Evolutionary conservation across 768 basidiomycete genomes (phyloP), one percentile per base, ranked within the genome.

Genomic region (Lactifluus rugatus): DNA sequence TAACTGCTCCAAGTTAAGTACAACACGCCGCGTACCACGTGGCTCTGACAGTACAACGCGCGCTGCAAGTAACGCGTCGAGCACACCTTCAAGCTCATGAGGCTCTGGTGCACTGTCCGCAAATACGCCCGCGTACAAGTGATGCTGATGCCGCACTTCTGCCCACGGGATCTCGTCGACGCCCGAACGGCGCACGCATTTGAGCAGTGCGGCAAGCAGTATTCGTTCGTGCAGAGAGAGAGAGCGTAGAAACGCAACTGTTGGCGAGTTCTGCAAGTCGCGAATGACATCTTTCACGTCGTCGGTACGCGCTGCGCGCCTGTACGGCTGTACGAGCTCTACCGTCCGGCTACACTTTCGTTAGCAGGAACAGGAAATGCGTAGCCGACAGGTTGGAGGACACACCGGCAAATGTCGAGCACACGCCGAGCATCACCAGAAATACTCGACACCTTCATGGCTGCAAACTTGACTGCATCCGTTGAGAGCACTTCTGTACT

Each of bases 401-500:
- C 77, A 34, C 11, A 88, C 84, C 94, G 78, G 73, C 93, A 96
- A 47, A 95, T 87, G 68, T 99, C 96, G 57, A 99, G 75, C 5
- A 94, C 89, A 31, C 94, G 78, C 52, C 96, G 76, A 0, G 96
- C 96, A 69, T 99, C 96, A 26, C 96, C 96, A 56, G 91, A 94
- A 57, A 96, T 89, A 13, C 72, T 75, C 2, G 84, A 81, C 57
- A 87, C 84, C 65, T 81, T 83, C 70, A 82, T 91, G 1, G 94
- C 86, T 3, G 91, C 91, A 59, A 93, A 82, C 67, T 82, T 87
- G 62, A 97, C 79, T 1, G 88, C 94, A 66, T 93, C 92, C 0
- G 72, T 57, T 11, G 72, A 76, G 21, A 89, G 76, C 11, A 87
- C 80, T 16, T 77, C 75, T 0, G 79, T 75, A 13, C 77, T 73